These are phyloP conservation scores for Pontederia paniculata DNA, from an alignment of 176 grass and related monocot species.

Conservation along the genomic window DNA sequence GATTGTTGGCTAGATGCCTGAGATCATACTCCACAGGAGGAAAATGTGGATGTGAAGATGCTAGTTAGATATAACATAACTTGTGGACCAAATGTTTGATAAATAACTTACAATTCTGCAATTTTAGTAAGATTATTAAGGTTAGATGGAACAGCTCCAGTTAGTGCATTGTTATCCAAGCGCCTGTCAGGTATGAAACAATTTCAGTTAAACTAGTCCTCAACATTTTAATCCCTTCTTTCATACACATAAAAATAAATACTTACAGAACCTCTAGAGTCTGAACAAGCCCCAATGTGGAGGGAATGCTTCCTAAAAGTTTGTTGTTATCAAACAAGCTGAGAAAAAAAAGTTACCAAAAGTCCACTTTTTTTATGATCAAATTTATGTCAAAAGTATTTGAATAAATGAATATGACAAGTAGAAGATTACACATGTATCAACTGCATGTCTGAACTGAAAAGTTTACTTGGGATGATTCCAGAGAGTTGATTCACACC, in stretches of 20 bases:
- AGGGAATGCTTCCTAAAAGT: conserved; percentile 55
- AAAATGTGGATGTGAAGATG: conserved; percentile 4
- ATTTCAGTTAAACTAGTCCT: neutral
- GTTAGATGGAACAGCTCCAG: conserved; percentile 51
- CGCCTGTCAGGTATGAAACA: conserved; percentile 24
- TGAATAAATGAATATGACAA: neutral
- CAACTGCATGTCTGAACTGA: conserved; percentile 42
- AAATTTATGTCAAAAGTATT: neutral
- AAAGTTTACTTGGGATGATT: conserved; percentile 57
- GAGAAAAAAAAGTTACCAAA: conserved; percentile 7
- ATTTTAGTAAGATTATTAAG: conserved; percentile 54
- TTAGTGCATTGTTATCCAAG: conserved; percentile 53
- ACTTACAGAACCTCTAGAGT: conserved; percentile 77
- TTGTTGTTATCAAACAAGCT: conserved; percentile 90
- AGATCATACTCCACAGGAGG: conserved; percentile 8
- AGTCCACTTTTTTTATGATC: conserved; percentile 7
- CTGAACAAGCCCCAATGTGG: conserved; percentile 40
- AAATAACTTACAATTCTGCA: conserved; percentile 60
- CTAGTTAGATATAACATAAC: conserved; percentile 1
- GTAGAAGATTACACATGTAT: conserved; percentile 61
- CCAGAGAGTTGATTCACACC: conserved; percentile 64
- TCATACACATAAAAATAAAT: neutral
- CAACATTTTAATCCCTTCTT: neutral
- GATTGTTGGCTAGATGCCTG: conserved; percentile 60
- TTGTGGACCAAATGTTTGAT: neutral